A percentile compares a stretch with the other conserved stretches of the same genome.
phyloP scores from a whole-genome alignment of 306 rosid species.

The Prunus fruticosa region DNA sequence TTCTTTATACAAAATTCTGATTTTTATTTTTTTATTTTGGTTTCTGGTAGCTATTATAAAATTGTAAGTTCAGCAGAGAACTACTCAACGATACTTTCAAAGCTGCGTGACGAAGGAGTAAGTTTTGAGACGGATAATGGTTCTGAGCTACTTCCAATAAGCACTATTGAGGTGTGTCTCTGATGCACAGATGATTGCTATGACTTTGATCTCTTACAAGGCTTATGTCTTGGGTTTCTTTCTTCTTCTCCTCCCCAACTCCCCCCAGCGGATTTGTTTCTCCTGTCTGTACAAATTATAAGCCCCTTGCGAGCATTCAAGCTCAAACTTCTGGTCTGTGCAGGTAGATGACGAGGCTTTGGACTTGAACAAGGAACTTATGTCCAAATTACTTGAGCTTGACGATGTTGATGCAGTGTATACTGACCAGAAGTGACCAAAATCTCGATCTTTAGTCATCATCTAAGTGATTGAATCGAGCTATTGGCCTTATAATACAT shows the following conservation, averaged over 20 bases:
- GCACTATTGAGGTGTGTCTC: slow-evolving; percentile 63
- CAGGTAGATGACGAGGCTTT: slow-evolving; percentile 92
- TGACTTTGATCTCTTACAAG: not conserved
- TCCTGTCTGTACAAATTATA: not conserved
- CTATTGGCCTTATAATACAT: slow-evolving; percentile 12
- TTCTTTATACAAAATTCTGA: slow-evolving; percentile 12
- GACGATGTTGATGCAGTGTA: slow-evolving; percentile 97
- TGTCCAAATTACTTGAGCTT: slow-evolving; percentile 77
- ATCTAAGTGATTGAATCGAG: slow-evolving; percentile 22
- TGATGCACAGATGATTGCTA: not conserved
- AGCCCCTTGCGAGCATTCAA: not conserved
- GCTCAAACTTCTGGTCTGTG: slow-evolving; percentile 17
- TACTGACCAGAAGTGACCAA: slow-evolving; percentile 71
- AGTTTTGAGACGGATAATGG: slow-evolving; percentile 86
- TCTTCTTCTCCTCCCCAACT: not conserved
- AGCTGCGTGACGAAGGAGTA: slow-evolving; percentile 73
- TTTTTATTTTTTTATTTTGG: slow-evolving; percentile 14
- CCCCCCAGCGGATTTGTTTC: not conserved
- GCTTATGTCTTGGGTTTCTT: slow-evolving; percentile 6
- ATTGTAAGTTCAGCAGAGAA: slow-evolving; percentile 80
- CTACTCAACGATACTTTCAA: slow-evolving; percentile 59
- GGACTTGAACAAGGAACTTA: slow-evolving; percentile 88
- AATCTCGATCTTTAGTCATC: slow-evolving; percentile 20
- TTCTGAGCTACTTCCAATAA: slow-evolving; percentile 81
- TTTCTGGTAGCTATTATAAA: slow-evolving; percentile 65